phyloP scores from a whole-genome alignment of 2,329 filamentous ascomycete species.

The Pseudocercospora pini-densiflorae region DNA sequence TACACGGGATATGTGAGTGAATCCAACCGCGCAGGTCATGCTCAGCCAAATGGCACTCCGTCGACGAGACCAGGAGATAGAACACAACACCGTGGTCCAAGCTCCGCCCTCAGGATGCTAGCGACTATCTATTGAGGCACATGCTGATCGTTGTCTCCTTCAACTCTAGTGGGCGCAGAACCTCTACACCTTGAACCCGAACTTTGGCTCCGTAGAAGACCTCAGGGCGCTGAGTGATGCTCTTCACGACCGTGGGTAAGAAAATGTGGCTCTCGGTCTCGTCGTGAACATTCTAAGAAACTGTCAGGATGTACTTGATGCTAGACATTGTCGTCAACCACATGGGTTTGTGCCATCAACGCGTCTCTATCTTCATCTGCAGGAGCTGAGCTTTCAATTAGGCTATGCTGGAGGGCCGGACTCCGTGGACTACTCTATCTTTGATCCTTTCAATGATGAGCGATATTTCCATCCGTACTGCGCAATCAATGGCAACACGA shows the following conservation, averaged over 20 bases:
- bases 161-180: slow-evolving; percentile 55
- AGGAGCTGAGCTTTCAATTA: slow-evolving; percentile 3
- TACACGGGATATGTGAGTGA: slow-evolving; percentile 49
- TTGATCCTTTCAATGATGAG: slow-evolving; percentile 59
- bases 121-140: neutral
- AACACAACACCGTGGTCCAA: neutral
- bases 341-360: too few species aligned
- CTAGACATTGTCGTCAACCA: slow-evolving; percentile 65
- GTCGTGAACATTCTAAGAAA: neutral
- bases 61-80: neutral
- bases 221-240: slow-evolving; percentile 61
- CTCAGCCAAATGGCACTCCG: neutral
- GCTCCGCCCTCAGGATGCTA: too few species aligned
- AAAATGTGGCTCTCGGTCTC: neutral
- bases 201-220: slow-evolving; percentile 64
- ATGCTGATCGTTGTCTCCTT: neutral
- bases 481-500: slow-evolving; percentile 55
- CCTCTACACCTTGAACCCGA: slow-evolving; percentile 59
- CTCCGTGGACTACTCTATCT: slow-evolving; percentile 58
- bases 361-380: too few species aligned
- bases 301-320: slow-evolving; percentile 60
- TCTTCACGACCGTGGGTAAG: slow-evolving; percentile 54
- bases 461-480: slow-evolving; percentile 67
- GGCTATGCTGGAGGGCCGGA: slow-evolving; percentile 53
- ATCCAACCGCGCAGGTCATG: too few species aligned